Base-by-base conservation (phyloP, 169 alveolate genomes). In the Plasmodium relictum region DNA sequence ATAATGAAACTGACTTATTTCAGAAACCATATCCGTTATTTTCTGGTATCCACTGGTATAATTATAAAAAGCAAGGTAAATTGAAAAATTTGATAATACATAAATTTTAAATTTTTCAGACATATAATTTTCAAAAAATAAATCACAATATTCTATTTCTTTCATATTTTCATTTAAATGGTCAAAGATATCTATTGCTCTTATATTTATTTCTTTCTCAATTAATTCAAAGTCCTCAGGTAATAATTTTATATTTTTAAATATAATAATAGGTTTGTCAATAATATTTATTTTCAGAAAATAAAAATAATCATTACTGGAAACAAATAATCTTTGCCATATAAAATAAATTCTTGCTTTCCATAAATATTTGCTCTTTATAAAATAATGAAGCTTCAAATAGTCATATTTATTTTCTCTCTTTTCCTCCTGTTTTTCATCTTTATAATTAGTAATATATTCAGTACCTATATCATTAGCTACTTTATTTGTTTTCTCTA, bases 51-150 rank as follows among this genome's bases (percentile, higher is more conserved):
- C 94, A 69, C 88, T 56, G 31, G 73, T 58, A 73, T 88, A 52
- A 70, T 93, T 93, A 66, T 91, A 94, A 68, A 72, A 88, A 22
- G 95, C 91, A n/a, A 94, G 61, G 61, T 92, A 74, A 26, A 88
- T 73, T 3, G 92, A 74, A 18, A 88, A 73, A 50, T 94, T 95
- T 24, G 94, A 61, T 88, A 94, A 86, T 37, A 93, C 41, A 41
- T 72, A 85, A 42, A 94, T 63, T 45, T 76, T 85, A 62, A 94
- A 56, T 37, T 92, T 74, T 26, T 50, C 54, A 9, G 92, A 65
- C 59, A 89, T 86, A 39, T 88, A 48, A 59, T 85, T 54, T 66
- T 59, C 80, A 44, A 7, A 68, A 86, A 50, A 86, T 24, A 71
- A 41, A 44, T 62, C 73, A 56, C 88, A 73, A 69, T 59, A 65